Conservation (phyloP, 352 stramenopile genomes). For the Pythium oligandrum region DNA sequence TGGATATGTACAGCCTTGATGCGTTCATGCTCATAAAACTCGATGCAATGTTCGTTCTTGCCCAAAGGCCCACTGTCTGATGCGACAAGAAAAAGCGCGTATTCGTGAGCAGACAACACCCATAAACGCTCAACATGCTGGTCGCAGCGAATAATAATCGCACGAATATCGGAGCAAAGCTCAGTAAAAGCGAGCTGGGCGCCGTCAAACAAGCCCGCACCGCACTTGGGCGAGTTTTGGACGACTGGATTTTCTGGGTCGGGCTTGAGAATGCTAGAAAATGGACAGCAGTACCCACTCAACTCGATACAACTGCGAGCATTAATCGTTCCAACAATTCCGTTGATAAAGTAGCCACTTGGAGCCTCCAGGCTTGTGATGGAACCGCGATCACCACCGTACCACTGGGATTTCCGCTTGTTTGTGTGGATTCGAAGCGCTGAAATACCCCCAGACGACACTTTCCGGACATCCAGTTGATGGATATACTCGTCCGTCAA, state of each 20-base stretch:
- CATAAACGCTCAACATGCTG: slow-evolving; percentile 15
- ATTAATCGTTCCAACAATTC: slow-evolving; percentile 2
- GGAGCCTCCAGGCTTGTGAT: slow-evolving; percentile 2
- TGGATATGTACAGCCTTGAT: slow-evolving; percentile 9
- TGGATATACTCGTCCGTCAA: slow-evolving; percentile 1
- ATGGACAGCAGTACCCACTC: slow-evolving; percentile 9
- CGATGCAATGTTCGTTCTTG: slow-evolving; percentile 9
- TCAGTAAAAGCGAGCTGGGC: slow-evolving; percentile 11
- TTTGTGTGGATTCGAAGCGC: slow-evolving; percentile 12
- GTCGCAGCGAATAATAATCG: slow-evolving; percentile 15
- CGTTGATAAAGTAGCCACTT: slow-evolving; percentile 11
- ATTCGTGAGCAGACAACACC: slow-evolving; percentile 7
- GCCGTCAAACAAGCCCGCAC: slow-evolving; percentile 11
- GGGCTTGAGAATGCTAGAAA: slow-evolving; percentile 1
- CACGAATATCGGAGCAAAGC: neutral
- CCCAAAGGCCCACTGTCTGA: slow-evolving; percentile 4
- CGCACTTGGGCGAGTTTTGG: neutral
- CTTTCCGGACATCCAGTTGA: slow-evolving; percentile 6
- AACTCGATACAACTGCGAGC: neutral
- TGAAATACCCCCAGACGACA: neutral
- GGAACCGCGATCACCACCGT: slow-evolving; percentile 2
- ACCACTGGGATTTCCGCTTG: slow-evolving; percentile 1
- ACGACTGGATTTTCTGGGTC: neutral
- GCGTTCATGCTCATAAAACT: slow-evolving; percentile 2
- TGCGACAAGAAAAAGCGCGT: slow-evolving; percentile 1